Evolutionary conservation across 805 yeast genomes (phyloP).

Genomic region (Zygoascus bituminiphila): DNA sequence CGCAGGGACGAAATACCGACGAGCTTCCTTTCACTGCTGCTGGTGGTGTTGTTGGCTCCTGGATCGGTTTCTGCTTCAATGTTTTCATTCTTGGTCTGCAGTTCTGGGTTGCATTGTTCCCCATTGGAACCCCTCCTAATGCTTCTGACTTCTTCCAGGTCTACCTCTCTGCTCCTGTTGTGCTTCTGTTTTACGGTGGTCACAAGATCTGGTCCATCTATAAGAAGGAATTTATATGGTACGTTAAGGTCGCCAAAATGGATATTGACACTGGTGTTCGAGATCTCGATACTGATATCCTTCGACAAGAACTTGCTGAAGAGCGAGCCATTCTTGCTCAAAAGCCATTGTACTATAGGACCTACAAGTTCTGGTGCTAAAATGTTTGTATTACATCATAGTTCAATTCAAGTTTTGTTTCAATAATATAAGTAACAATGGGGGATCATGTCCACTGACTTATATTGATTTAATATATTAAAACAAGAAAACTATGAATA

Average conservation of each 20-base stretch:
- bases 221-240: background rate
- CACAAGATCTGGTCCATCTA: conserved; percentile 48
- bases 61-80: conserved; percentile 49
- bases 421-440: no score
- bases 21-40: conserved; percentile 58
- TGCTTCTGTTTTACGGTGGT: conserved; percentile 46
- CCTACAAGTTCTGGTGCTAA: conserved; percentile 39
- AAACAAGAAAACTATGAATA: background rate
- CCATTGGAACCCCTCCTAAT: conserved; percentile 46
- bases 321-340: conserved; percentile 37
- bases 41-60: conserved; percentile 55
- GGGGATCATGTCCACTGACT: no score
- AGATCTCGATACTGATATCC: conserved; percentile 44
- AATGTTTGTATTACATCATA: conserved; percentile 16
- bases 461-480: no score
- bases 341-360: conserved; percentile 42
- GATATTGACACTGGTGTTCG: conserved; percentile 60
- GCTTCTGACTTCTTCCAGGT: conserved; percentile 49
- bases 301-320: conserved; percentile 47
- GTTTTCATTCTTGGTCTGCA: conserved; percentile 54
- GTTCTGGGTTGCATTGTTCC: conserved; percentile 69
- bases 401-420: no score
- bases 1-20: conserved; percentile 51
- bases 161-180: conserved; percentile 57
- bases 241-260: conserved; percentile 39